Conservation (phyloP, 306 rosid species). For the Pyrus betulifolia region DNA sequence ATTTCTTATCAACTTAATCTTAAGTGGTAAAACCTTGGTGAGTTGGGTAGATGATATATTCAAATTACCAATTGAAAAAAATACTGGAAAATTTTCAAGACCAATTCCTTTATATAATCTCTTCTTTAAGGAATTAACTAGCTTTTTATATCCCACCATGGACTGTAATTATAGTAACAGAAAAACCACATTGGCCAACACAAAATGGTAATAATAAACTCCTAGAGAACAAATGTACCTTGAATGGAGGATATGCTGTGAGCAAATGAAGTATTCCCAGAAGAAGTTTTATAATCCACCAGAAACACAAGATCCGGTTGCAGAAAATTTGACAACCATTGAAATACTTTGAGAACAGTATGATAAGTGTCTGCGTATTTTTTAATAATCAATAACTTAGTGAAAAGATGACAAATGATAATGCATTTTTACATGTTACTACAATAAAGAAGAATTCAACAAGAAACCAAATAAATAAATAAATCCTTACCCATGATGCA, state of each 20-base stretch:
- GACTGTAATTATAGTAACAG: not conserved
- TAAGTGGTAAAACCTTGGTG: not conserved
- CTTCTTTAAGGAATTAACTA: not conserved
- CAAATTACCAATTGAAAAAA: not conserved
- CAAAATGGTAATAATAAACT: conserved; percentile 3
- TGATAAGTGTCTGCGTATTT: conserved; percentile 43
- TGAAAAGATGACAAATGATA: not conserved
- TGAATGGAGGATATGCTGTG: conserved; percentile 33
- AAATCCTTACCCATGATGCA: conserved; percentile 61
- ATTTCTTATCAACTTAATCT: not conserved
- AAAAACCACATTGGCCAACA: conserved; percentile 9
- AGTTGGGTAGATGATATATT: not conserved
- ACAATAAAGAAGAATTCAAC: not conserved
- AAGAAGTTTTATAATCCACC: conserved; percentile 74
- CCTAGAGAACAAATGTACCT: conserved; percentile 34
- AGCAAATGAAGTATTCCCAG: conserved; percentile 41
- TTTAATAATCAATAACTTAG: conserved; percentile 11
- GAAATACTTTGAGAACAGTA: conserved; percentile 48
- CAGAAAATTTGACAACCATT: conserved; percentile 31
- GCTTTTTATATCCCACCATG: not conserved
- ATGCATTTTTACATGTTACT: not conserved
- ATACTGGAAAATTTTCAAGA: not conserved
- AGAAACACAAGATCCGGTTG: conserved; percentile 46
- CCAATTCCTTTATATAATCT: not conserved
- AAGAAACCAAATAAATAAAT: conserved; percentile 8